These are phyloP conservation scores for Candida succiphila DNA, from an alignment of 805 yeast species.

Conservation along the genomic window DNA sequence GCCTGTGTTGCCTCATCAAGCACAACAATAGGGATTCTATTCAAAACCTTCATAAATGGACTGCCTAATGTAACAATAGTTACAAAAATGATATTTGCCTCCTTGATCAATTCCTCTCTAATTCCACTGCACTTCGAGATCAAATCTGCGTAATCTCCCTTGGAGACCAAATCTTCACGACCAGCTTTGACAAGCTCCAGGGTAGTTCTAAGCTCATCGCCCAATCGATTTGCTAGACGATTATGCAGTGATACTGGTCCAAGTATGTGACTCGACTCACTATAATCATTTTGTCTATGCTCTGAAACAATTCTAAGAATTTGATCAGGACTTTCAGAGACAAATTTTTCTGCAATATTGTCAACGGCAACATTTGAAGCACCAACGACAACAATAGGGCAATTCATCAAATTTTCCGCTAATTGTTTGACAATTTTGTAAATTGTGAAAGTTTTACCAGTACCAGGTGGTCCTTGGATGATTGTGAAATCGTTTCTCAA, in stretches of 20 bases:
- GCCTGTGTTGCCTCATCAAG: slow-evolving; percentile 79
- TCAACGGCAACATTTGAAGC: slow-evolving; percentile 72
- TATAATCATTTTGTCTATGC: slow-evolving; percentile 54
- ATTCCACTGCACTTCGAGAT: slow-evolving; percentile 32
- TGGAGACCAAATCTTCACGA: slow-evolving; percentile 27
- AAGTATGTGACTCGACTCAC: slow-evolving; percentile 39
- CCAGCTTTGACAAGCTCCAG: slow-evolving; percentile 33
- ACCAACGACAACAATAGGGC: slow-evolving; percentile 63
- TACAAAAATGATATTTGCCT: slow-evolving; percentile 61
- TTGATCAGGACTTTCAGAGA: slow-evolving; percentile 37
- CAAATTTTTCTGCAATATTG: slow-evolving; percentile 61
- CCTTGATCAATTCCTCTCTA: slow-evolving; percentile 42
- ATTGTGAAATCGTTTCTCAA: slow-evolving; percentile 47
- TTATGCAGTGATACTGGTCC: slow-evolving; percentile 58
- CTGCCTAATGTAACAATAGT: slow-evolving; percentile 71
- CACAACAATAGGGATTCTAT: slow-evolving; percentile 47
- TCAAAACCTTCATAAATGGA: slow-evolving; percentile 44
- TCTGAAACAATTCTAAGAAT: slow-evolving; percentile 49
- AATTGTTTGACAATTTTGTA: slow-evolving; percentile 76
- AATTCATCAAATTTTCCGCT: slow-evolving; percentile 43
- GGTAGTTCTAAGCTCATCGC: slow-evolving; percentile 32
- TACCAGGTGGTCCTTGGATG: slow-evolving; percentile 75
- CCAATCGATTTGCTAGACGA: slow-evolving; percentile 40
- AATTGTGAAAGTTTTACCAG: slow-evolving; percentile 77
- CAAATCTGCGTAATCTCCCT: slow-evolving; percentile 40